A percentile compares a stretch with the other conserved stretches of the same genome.
phyloP scores from a whole-genome alignment of 192 early-diverging fungal genomes.

The Dissophora globulifera region DNA sequence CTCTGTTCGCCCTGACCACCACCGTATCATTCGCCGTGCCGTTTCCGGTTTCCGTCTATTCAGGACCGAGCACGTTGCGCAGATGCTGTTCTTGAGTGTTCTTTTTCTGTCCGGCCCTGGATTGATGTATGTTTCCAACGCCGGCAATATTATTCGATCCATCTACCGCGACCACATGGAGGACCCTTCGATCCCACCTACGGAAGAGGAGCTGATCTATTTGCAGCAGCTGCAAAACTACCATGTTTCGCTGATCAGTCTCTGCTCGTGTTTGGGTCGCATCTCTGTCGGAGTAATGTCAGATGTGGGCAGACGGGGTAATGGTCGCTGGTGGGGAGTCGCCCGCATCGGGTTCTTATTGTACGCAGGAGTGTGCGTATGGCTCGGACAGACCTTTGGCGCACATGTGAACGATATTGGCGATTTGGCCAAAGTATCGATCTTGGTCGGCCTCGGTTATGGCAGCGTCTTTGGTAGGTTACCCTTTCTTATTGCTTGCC shows the following conservation, averaged over 20 bases:
- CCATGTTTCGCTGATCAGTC: conserved; percentile 57
- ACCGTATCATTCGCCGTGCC: neutral
- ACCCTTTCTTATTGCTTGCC: neutral
- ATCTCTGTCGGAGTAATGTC: conserved; percentile 53
- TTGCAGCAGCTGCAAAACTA: conserved; percentile 51
- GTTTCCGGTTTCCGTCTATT: conserved; percentile 39
- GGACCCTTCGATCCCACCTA: conserved; percentile 41
- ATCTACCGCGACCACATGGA: conserved; percentile 43
- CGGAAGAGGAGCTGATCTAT: conserved; percentile 18
- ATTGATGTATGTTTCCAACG: conserved; percentile 58
- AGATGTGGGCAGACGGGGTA: conserved; percentile 41
- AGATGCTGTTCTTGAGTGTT: conserved; percentile 23
- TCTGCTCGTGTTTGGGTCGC: conserved; percentile 57
- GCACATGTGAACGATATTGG: conserved; percentile 16
- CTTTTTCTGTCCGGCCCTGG: conserved; percentile 45
- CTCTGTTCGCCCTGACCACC: neutral
- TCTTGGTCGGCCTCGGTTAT: conserved; percentile 48
- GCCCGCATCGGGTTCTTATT: conserved; percentile 50
- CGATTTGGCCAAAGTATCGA: conserved; percentile 24
- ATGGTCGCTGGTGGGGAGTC: conserved; percentile 37
- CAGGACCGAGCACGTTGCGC: conserved; percentile 21
- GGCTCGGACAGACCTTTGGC: conserved; percentile 51
- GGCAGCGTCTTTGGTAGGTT: conserved; percentile 54
- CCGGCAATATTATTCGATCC: conserved; percentile 54
- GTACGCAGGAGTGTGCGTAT: conserved; percentile 40